Conservation (phyloP, 2,329 filamentous ascomycete species). For the Penicillium sp. region DNA sequence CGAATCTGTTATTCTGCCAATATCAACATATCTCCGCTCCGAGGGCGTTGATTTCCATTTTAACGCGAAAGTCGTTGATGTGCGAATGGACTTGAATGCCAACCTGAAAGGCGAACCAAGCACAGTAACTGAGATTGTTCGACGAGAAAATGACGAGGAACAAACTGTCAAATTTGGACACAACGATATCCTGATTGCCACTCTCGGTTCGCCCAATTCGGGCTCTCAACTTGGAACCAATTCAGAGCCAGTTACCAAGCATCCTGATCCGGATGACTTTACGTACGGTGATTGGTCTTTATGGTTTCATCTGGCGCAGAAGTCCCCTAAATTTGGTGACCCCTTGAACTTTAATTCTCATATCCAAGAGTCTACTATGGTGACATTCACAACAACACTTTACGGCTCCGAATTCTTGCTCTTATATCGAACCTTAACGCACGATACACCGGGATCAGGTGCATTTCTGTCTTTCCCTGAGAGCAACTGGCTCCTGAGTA, state of each 20-base stretch:
- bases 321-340: not conserved
- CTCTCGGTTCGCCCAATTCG: not conserved
- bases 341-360: not conserved
- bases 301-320: not conserved
- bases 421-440: not conserved
- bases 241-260: not conserved
- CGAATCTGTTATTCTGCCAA: not conserved
- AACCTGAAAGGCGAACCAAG: too few relatives aligned
- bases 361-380: not conserved
- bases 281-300: not conserved
- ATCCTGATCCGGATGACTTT: not conserved
- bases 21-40: not conserved
- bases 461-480: not conserved
- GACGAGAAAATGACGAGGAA: not conserved
- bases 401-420: not conserved
- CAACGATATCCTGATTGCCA: not conserved
- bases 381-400: not conserved
- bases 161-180: not conserved
- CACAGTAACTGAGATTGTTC: not conserved
- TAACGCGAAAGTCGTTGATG: not conserved
- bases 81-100: not conserved
- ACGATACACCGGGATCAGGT: not conserved
- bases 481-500: not conserved
- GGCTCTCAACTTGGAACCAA: not conserved
- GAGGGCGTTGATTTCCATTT: not conserved